phyloP scores from a whole-genome alignment of 768 basidiomycete species.

The Hericium coralloides region DNA sequence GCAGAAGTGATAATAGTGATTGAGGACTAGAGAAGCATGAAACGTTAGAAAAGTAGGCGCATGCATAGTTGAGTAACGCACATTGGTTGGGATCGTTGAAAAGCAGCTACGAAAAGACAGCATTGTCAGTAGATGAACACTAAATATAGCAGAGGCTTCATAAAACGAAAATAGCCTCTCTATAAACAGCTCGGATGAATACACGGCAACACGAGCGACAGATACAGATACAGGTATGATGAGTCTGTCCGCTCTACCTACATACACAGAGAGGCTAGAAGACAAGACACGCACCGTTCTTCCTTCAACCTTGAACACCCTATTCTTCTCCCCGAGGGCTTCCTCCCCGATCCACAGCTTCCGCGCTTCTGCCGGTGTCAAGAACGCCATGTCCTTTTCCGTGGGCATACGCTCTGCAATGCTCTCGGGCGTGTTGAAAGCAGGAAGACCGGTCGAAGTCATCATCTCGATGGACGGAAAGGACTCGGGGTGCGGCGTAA shows the following conservation, averaged over 20 bases:
- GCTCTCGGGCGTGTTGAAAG: constrained; percentile 53
- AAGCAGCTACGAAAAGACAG: constrained; percentile 12
- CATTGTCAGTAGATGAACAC: background rate
- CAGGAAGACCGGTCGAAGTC: constrained; percentile 56
- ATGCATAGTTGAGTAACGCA: constrained; percentile 10
- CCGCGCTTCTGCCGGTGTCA: constrained; percentile 52
- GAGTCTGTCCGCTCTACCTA: no score
- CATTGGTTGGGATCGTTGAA: constrained; percentile 66
- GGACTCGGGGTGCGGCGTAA: constrained; percentile 36
- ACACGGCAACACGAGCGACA: background rate
- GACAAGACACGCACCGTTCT: constrained; percentile 46
- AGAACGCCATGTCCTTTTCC: constrained; percentile 46
- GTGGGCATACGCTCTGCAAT: constrained; percentile 62
- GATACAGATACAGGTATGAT: background rate
- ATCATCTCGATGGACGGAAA: constrained; percentile 48
- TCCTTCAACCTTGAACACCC: constrained; percentile 61
- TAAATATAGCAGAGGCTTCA: no score
- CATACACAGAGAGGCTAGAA: background rate
- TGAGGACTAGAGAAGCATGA: constrained; percentile 36
- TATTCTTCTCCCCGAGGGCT: constrained; percentile 23
- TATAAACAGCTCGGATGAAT: no score
- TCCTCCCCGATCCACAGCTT: constrained; percentile 45
- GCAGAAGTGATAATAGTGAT: constrained; percentile 83
- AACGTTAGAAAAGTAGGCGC: background rate
- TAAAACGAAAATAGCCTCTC: no score